Conservation (phyloP, 495 filamentous ascomycete genomes). For the Penicillium roqueforti region DNA sequence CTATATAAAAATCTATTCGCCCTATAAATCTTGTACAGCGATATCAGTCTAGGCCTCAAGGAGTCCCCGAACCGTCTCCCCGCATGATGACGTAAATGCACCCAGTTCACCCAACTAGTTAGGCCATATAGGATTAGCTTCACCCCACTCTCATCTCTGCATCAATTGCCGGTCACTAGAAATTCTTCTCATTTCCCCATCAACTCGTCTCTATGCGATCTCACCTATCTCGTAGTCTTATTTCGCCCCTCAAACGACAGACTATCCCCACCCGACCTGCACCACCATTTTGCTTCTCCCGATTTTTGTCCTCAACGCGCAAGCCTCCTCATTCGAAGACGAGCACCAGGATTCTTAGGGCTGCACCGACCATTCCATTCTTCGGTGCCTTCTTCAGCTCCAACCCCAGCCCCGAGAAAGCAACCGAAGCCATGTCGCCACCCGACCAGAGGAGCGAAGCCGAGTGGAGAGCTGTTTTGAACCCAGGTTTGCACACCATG, state of each 20-base stretch:
- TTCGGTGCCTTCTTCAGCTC: constrained; percentile 74
- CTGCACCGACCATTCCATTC: constrained; percentile 72
- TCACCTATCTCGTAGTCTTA: constrained; percentile 48
- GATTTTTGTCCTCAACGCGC: constrained; percentile 19
- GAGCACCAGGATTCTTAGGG: constrained; percentile 41
- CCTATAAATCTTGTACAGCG: neutral
- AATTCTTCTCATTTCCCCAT: neutral
- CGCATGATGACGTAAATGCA: constrained; percentile 30
- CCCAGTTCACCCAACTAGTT: no score
- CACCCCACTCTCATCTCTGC: constrained; percentile 3
- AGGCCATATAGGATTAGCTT: constrained; percentile 1
- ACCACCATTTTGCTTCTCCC: constrained; percentile 24
- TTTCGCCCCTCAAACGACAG: constrained; percentile 22
- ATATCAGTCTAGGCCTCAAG: constrained; percentile 1
- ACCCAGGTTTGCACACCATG: constrained; percentile 51
- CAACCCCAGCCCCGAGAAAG: constrained; percentile 33
- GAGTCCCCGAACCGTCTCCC: constrained; percentile 8
- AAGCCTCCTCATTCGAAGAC: constrained; percentile 32
- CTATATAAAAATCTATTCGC: neutral
- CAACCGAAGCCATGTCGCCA: constrained; percentile 62
- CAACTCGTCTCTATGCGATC: constrained; percentile 15
- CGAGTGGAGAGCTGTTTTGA: constrained; percentile 86
- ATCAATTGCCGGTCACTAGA: neutral
- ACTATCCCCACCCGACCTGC: constrained; percentile 25
- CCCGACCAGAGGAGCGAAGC: constrained; percentile 74